Base-by-base conservation (phyloP, 306 rosid species). In the Rubus idaeus region DNA sequence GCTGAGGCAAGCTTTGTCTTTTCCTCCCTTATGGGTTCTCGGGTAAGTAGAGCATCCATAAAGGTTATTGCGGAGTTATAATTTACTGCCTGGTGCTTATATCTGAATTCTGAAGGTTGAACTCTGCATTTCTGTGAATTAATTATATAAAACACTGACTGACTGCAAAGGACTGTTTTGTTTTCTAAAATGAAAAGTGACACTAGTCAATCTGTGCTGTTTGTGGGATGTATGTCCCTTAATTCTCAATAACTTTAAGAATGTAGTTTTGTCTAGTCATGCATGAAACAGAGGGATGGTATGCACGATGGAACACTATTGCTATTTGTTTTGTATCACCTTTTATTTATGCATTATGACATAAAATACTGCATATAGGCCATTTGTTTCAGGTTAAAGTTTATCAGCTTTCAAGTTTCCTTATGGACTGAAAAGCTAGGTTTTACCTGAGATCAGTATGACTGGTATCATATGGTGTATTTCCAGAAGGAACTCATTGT, bases 11-110 rank as follows among this genome's bases (percentile, higher is more conserved):
- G 87, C 77, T 84, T 89, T 67, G 96, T 92, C 21, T 95, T 95
- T 79, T 92, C 97, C 23, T 92, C 99, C 50, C 99, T 92, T 68
- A 95, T 95, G 99, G 99, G 99, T 49, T 67, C 82, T 52, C 96
- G 93, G 90, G 99, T 95, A 89, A 85, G 85, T 58, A 63, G 70
- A 41, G 73, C 39, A 1, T 16, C 62, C 56, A 46, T 81, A 57
- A 50, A 42, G 53, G 55, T 57, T 62, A 23, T 46, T 46, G 46
- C 41, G 55, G 21, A 8, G 49, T 63, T 26, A 50, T 73, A 23
- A 66, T 76, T 57, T 23, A 78, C 18, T 70, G 10, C 12, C 26
- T 18, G 37, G 72, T 5, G 6, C 55, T 68, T 68, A 10, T 45
- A 21, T 68, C 37, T 44, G 55, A 62, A 60, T 26, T 60, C 16